These are phyloP conservation scores for Peronosclerospora sorghi DNA, from an alignment of 352 stramenopile genomes.

Conservation along the genomic window DNA sequence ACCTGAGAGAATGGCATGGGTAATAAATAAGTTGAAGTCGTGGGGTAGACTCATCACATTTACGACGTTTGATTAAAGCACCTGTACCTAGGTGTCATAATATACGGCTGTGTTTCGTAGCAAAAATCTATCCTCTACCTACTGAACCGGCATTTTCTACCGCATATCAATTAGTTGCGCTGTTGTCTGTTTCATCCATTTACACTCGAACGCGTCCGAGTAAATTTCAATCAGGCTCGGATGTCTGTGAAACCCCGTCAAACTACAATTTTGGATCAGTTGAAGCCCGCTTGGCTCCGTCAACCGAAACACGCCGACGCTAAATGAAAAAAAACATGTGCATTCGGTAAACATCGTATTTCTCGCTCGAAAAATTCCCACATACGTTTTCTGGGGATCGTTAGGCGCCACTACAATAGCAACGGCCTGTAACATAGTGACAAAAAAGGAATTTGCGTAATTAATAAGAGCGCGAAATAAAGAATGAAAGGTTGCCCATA, in stretches of 20 bases:
- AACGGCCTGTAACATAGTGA: no score
- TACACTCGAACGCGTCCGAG: conserved; percentile 61
- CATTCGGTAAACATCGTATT: not conserved
- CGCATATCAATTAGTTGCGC: conserved; percentile 64
- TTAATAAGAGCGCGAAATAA: no score
- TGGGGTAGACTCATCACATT: no score
- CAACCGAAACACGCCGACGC: conserved; percentile 79
- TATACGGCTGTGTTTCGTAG: no score
- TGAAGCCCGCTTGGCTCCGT: conserved; percentile 67
- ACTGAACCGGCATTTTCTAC: conserved; percentile 13
- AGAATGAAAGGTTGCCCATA: no score
- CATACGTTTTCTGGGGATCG: conserved; percentile 52
- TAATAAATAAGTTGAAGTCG: no score
- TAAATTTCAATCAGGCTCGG: conserved; percentile 68
- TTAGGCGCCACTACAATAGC: no score
- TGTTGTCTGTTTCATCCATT: conserved; percentile 35
- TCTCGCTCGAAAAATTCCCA: not conserved
- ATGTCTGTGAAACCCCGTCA: conserved; percentile 82
- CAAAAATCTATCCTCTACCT: no score
- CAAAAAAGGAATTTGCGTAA: no score
- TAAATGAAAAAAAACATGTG: conserved; percentile 9
- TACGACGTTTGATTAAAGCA: conserved; percentile 20
- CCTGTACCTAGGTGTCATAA: no score
- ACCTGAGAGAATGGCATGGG: no score
- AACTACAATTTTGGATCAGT: conserved; percentile 81